Conservation (phyloP, 2,329 filamentous ascomycete species). For the Neonectria magnoliae region DNA sequence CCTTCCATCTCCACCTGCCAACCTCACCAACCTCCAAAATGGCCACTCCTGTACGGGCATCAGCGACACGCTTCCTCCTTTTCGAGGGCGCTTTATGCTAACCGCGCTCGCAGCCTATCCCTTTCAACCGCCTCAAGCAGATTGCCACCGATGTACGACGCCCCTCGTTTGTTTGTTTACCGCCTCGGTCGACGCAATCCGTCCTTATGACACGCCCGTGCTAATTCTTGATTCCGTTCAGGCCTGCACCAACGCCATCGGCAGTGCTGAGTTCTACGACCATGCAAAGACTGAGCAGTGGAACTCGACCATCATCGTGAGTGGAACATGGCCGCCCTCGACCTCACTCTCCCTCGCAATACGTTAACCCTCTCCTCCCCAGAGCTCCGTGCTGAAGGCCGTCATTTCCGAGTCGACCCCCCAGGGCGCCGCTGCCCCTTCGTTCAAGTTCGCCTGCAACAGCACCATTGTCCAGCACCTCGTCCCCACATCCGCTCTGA, state of each 20-base stretch:
- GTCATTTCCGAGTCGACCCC: constrained; percentile 80
- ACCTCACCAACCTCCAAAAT: constrained; percentile 43
- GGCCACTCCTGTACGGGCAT: constrained; percentile 50
- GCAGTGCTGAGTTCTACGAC: constrained; percentile 81
- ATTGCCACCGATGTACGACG: constrained; percentile 81
- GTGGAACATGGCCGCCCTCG: constrained; percentile 26
- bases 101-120: constrained; percentile 69
- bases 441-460: constrained; percentile 96
- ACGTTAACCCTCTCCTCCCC: constrained; percentile 30
- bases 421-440: constrained; percentile 64
- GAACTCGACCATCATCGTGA: constrained; percentile 93
- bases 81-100: constrained; percentile 27
- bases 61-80: neutral
- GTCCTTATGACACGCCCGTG: constrained; percentile 17
- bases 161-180: constrained; percentile 32
- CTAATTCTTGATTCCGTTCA: constrained; percentile 49
- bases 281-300: constrained; percentile 85
- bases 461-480: constrained; percentile 98
- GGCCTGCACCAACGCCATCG: constrained; percentile 86
- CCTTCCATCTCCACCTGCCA: constrained; percentile 34
- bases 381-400: constrained; percentile 81
- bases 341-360: constrained; percentile 1
- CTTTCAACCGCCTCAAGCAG: constrained; percentile 81
- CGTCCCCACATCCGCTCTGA: constrained; percentile 71
- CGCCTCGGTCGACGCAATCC: constrained; percentile 24